Percentiles rank a stretch among this genome's conserved stretches.
phyloP scores from a whole-genome alignment of 2,329 filamentous ascomycete genomes.

The Penicillium polonicum region DNA sequence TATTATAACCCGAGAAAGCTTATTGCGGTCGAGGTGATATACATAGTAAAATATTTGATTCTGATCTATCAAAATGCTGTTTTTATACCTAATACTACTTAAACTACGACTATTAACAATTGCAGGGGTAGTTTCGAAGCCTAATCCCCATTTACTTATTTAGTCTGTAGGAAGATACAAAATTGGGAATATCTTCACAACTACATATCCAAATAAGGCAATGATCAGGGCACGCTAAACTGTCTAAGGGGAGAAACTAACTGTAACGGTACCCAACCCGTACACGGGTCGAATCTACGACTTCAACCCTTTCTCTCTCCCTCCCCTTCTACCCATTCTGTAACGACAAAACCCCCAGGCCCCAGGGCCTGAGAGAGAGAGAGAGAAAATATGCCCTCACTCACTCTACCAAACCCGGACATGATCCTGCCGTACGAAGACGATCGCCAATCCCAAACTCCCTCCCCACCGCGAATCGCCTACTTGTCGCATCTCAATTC shows the following conservation, averaged over 20 bases:
- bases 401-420: conserved; percentile 87
- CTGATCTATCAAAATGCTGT: not conserved
- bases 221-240: conserved; percentile 27
- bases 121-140: not conserved
- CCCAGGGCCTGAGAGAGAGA: conserved; percentile 12
- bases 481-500: conserved; percentile 45
- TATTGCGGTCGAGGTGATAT: not conserved
- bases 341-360: conserved; percentile 6
- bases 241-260: conserved; percentile 18
- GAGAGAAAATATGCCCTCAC: conserved; percentile 60
- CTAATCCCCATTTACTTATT: not conserved
- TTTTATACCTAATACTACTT: not conserved
- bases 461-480: conserved; percentile 52
- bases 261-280: conserved; percentile 1
- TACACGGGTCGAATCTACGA: not conserved
- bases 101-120: not conserved
- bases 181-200: conserved; percentile 13
- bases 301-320: conserved; percentile 4
- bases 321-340: not conserved
- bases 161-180: not conserved
- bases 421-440: conserved; percentile 85
- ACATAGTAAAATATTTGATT: not conserved
- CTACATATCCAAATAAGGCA: conserved; percentile 17
- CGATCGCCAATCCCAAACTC: conserved; percentile 47
- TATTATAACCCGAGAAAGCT: not conserved